Base-by-base conservation (phyloP, 345 rosid genomes). In the Boechera retrofracta region DNA sequence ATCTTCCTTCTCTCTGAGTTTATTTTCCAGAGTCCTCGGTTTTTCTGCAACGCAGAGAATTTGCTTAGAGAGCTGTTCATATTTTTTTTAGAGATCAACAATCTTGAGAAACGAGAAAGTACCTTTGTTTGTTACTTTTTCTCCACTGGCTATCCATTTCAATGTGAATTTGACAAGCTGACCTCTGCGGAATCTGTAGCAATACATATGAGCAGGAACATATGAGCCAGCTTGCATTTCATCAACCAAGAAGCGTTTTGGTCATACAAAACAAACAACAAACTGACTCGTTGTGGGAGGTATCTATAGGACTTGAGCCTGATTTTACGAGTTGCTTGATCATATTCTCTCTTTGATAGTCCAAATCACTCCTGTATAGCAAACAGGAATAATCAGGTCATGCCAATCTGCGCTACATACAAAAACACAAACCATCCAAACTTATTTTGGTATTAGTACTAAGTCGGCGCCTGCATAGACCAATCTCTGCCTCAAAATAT, bases 391-490 rank as follows among this genome's bases (percentile, higher is more conserved):
- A 29, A 65, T 59, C 44, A 44, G 68, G 77, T 18, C 24, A 52
- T 48, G 65, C 28, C 36, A 61, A 36, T 47, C 49, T 28, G 31
- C 33, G 31, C 33, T 15, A 60, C 33, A 4, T 57, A 57, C n/a
- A 2, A 0, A 56, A 56, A 26, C 29, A 15, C 33, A 56, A 51
- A 63, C 5, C 26, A 75, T 3, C 26, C 53, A 18, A 49, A 33
- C 85, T 85, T 67, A 87, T 87, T 87, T 87, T 78, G 87, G 77
- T 55, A 56, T 72, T 48, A 87, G 38, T 53, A 78, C 81, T 74
- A 87, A 61, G 63, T 85, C 60, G 51, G 78, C 83, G 54, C 90
- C 90, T 18, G 75, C 68, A 82, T 80, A 87, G 63, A 74, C 75
- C 65, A 87, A 69, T 47, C 42, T 74, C 73, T 80, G 80, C 38